Evolutionary conservation across 306 rosid genomes (phyloP).

Genomic region (Rosa multiflora): DNA sequence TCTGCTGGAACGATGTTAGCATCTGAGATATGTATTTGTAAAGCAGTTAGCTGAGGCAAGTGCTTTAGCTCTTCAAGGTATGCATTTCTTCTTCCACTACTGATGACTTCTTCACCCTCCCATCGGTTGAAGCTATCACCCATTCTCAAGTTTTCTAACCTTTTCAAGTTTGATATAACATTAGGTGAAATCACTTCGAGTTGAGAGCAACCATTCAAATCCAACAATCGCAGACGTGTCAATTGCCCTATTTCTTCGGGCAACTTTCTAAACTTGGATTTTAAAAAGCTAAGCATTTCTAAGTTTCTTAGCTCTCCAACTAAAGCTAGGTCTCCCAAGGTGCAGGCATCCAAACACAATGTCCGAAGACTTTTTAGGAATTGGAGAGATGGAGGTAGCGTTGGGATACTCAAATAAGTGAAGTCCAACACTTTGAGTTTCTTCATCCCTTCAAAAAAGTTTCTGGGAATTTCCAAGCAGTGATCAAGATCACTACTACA

Average conservation of each 20-base stretch:
- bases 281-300: constrained; percentile 38
- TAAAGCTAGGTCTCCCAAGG: constrained; percentile 15
- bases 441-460: constrained; percentile 17
- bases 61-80: constrained; percentile 32
- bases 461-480: constrained; percentile 19
- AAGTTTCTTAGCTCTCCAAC: constrained; percentile 34
- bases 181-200: constrained; percentile 31
- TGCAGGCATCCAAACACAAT: constrained; percentile 39
- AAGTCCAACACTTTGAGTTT: constrained; percentile 25
- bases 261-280: constrained; percentile 31
- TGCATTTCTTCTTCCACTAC: constrained; percentile 3
- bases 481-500: background rate
- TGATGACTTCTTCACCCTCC: constrained; percentile 1
- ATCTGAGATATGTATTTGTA: constrained; percentile 32
- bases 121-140: constrained; percentile 30
- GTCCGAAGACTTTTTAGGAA: constrained; percentile 17
- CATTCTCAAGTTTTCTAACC: constrained; percentile 42
- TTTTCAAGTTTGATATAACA: constrained; percentile 26
- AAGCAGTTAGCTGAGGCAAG: constrained; percentile 21
- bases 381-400: constrained; percentile 19
- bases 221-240: background rate
- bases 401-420: background rate
- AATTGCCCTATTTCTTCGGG: background rate
- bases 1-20: constrained; percentile 18
- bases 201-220: background rate